These are phyloP conservation scores for Penicillium cataractarum DNA, from an alignment of 495 filamentous ascomycete species.

Conservation along the genomic window DNA sequence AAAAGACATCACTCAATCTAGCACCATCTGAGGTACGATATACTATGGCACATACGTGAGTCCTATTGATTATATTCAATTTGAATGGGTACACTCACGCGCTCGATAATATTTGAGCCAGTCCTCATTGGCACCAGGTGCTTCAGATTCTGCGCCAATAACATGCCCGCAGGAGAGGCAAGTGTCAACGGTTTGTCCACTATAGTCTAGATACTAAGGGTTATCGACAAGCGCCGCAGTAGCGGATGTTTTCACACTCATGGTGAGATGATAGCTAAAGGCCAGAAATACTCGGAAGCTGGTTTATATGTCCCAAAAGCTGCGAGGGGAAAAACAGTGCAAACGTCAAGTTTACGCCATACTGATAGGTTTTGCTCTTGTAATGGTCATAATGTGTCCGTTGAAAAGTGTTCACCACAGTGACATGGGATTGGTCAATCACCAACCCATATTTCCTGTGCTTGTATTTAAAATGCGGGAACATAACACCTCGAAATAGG, in stretches of 20 bases:
- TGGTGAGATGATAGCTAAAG: neutral
- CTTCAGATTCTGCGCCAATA: constrained; percentile 3
- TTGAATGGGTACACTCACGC: constrained; percentile 1
- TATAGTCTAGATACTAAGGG: neutral
- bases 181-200: neutral
- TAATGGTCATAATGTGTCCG: neutral
- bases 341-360: neutral
- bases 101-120: constrained; percentile 14
- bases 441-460: neutral
- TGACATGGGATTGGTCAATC: neutral
- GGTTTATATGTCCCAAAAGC: neutral
- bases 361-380: neutral
- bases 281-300: neutral
- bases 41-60: constrained; percentile 7
- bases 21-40: constrained; percentile 6
- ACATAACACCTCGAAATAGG: neutral
- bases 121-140: constrained; percentile 1
- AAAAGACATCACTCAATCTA: constrained; percentile 1
- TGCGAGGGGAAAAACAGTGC: neutral
- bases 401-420: neutral
- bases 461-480: neutral
- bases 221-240: neutral
- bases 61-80: neutral
- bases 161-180: constrained; percentile 1
- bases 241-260: neutral